Percentiles rank a stretch among this genome's conserved stretches.
These are phyloP conservation scores for Buddleja alternifolia DNA, from an alignment of 257 asterid species.

Conservation along the genomic window DNA sequence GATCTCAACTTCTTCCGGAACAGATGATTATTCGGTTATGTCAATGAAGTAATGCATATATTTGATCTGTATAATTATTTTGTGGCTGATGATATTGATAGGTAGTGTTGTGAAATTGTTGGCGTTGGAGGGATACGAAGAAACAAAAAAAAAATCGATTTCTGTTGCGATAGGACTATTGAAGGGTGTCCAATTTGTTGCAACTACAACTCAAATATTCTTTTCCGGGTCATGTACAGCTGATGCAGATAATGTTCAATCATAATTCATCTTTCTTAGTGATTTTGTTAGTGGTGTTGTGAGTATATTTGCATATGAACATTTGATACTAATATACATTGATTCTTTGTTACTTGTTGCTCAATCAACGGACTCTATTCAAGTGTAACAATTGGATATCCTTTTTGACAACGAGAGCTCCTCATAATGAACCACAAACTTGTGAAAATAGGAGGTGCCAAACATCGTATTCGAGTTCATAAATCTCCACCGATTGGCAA, in stretches of 20 bases:
- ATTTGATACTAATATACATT: not conserved
- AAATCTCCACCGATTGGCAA: constrained; percentile 13
- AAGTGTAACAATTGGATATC: too few species aligned
- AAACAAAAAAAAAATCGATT: constrained; percentile 9
- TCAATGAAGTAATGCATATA: constrained; percentile 1
- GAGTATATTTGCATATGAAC: not conserved
- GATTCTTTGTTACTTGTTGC: not conserved
- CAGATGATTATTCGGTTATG: constrained; percentile 35
- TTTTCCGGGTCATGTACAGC: constrained; percentile 15
- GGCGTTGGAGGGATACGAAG: not conserved
- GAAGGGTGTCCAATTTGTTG: constrained; percentile 16
- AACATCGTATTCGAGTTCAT: not conserved
- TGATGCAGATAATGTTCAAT: not conserved
- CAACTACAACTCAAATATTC: constrained; percentile 7
- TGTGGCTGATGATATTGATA: constrained; percentile 10
- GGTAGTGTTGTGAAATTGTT: constrained; percentile 11
- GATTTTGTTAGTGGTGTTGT: too few species aligned
- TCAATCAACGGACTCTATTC: too few species aligned
- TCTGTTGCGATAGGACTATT: not conserved
- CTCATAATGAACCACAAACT: not conserved
- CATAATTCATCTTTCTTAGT: not conserved
- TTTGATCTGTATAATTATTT: not conserved
- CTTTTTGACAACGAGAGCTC: too few species aligned
- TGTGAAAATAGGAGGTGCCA: not conserved
- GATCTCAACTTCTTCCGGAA: constrained; percentile 75